Evolutionary conservation across 257 asterid genomes (phyloP).

Genomic region (Solanum etuberosum): DNA sequence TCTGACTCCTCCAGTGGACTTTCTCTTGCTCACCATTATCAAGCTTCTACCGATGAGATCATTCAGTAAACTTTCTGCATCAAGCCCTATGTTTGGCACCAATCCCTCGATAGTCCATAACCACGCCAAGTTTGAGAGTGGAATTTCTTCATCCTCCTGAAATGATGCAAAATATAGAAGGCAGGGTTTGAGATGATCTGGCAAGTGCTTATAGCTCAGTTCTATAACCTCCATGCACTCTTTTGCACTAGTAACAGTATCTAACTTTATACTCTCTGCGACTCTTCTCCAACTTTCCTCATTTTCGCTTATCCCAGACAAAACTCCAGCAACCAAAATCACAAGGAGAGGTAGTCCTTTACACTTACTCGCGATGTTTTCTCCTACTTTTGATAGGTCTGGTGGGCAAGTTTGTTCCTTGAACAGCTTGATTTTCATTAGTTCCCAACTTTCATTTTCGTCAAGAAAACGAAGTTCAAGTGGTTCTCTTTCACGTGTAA

Average conservation of each 20-base stretch:
- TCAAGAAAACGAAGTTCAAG: neutral
- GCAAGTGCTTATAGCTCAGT: neutral
- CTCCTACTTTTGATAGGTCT: neutral
- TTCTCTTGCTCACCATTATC: neutral
- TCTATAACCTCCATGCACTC: neutral
- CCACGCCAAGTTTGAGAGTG: neutral
- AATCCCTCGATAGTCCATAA: neutral
- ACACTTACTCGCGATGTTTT: neutral
- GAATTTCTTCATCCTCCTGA: neutral
- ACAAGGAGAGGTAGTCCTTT: neutral
- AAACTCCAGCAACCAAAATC: neutral
- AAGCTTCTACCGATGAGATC: neutral
- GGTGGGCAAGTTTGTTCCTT: neutral
- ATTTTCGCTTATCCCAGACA: neutral
- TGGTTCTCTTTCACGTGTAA: neutral
- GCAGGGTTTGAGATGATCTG: neutral
- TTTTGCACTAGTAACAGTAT: neutral
- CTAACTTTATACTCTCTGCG: neutral
- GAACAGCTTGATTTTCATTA: neutral
- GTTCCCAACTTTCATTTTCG: slow-evolving; percentile 3
- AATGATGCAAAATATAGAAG: neutral
- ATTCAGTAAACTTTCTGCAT: neutral
- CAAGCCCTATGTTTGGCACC: neutral
- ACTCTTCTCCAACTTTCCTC: neutral
- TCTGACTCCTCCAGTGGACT: neutral